A percentile compares a stretch with the other conserved stretches of the same genome.
These are phyloP conservation scores for Boletellus ananas DNA, from an alignment of 768 basidiomycete genomes.

Conservation along the genomic window DNA sequence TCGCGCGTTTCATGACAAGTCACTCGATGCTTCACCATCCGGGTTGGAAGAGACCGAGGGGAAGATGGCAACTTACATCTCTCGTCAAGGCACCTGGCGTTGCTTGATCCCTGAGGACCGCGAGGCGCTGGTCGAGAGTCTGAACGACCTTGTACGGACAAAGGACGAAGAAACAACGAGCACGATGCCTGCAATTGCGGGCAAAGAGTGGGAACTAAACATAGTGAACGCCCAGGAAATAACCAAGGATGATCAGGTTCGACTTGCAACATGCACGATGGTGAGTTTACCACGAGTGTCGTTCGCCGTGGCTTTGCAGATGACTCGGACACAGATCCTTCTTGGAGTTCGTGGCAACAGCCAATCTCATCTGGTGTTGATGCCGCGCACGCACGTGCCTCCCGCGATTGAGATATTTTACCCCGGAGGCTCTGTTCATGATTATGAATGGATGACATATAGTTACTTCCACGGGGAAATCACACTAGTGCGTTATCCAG, in stretches of 20 bases:
- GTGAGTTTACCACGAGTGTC: conserved; percentile 38
- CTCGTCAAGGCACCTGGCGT: conserved; percentile 53
- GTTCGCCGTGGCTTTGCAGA: background rate
- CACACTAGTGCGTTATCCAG: conserved; percentile 66
- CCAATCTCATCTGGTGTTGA: conserved; percentile 79
- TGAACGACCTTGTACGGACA: conserved; percentile 47
- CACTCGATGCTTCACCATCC: background rate
- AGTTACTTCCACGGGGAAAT: conserved; percentile 42
- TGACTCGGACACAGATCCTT: conserved; percentile 45
- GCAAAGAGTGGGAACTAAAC: conserved; percentile 54
- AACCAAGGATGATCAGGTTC: conserved; percentile 73
- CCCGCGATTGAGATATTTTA: conserved; percentile 92
- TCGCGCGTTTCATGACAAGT: no score
- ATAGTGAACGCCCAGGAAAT: conserved; percentile 61
- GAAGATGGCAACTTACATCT: conserved; percentile 70
- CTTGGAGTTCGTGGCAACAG: conserved; percentile 80
- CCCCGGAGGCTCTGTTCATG: conserved; percentile 77
- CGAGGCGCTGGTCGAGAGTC: conserved; percentile 44
- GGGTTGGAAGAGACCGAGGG: conserved; percentile 41
- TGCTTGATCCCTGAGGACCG: conserved; percentile 57
- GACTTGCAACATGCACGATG: conserved; percentile 61
- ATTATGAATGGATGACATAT: conserved; percentile 86
- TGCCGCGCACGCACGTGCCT: conserved; percentile 70
- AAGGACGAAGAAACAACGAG: conserved; percentile 25
- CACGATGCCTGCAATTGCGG: conserved; percentile 3